phyloP scores from a whole-genome alignment of 345 rosid genomes.

The Arabidopsis arenosa region DNA sequence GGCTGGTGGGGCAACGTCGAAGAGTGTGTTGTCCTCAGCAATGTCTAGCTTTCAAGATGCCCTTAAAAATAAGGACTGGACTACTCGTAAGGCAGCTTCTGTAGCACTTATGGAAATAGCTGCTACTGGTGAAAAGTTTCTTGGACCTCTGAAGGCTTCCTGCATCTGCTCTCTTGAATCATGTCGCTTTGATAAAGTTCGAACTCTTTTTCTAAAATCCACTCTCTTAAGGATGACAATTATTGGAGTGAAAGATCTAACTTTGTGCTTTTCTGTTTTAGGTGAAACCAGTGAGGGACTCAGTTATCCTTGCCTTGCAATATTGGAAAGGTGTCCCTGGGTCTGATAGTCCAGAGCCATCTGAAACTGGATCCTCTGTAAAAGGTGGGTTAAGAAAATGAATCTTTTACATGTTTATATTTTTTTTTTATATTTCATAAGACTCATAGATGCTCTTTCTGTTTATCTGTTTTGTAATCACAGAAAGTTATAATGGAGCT shows the following conservation, averaged over 20 bases:
- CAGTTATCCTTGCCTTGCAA: conserved; percentile 72
- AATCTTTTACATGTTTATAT: neutral
- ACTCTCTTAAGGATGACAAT: conserved; percentile 12
- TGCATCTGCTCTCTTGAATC: conserved; percentile 77
- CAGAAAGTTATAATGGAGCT: conserved; percentile 71
- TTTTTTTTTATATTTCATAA: neutral
- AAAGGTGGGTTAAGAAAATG: conserved; percentile 57
- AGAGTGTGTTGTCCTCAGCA: conserved; percentile 66
- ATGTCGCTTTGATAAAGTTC: conserved; percentile 96
- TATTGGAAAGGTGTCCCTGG: conserved; percentile 80
- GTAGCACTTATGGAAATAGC: conserved; percentile 79
- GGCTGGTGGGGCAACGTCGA: conserved; percentile 91
- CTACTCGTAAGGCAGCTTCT: conserved; percentile 94
- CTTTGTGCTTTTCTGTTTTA: conserved; percentile 40
- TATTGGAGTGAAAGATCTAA: conserved; percentile 21
- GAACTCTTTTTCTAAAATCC: conserved; percentile 12
- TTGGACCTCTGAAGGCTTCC: conserved; percentile 73
- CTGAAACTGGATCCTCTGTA: conserved; percentile 77
- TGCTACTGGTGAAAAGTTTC: conserved; percentile 63
- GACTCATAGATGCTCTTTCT: conserved; percentile 19
- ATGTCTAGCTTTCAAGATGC: conserved; percentile 75
- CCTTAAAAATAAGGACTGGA: conserved; percentile 80
- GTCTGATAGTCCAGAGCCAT: conserved; percentile 66
- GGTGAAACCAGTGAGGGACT: conserved; percentile 98
- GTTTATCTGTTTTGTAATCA: conserved; percentile 17